These are phyloP conservation scores for Gossypium mustelinum DNA, from an alignment of 345 rosid genomes.

Conservation along the genomic window DNA sequence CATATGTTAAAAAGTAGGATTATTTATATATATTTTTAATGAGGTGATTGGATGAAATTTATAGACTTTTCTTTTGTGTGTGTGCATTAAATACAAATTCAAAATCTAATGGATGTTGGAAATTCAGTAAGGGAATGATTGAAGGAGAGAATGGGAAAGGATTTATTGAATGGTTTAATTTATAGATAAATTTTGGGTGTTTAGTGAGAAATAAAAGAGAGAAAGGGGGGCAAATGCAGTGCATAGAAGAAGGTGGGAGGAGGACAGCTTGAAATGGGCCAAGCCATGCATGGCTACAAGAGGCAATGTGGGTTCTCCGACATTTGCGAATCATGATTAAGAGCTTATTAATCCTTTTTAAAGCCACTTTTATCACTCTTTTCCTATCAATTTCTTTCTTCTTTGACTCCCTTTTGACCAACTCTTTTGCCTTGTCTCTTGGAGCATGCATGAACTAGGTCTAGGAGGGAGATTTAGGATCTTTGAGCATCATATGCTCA, in stretches of 20 bases:
- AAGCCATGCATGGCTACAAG: slow-evolving; percentile 37
- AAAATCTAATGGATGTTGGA: slow-evolving; percentile 44
- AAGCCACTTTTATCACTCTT: slow-evolving; percentile 24
- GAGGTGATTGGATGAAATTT: too few species aligned
- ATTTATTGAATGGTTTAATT: background rate
- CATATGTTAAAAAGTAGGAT: too few species aligned
- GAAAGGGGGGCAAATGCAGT: slow-evolving; percentile 43
- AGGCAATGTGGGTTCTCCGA: slow-evolving; percentile 47
- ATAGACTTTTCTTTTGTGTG: too few species aligned
- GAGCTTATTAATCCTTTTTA: slow-evolving; percentile 17
- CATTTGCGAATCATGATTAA: slow-evolving; percentile 19
- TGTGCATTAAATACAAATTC: background rate
- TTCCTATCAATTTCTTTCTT: slow-evolving; percentile 24
- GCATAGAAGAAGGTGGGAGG: slow-evolving; percentile 37
- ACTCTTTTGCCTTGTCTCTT: slow-evolving; percentile 28
- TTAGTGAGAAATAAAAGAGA: background rate
- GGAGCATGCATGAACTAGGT: slow-evolving; percentile 43
- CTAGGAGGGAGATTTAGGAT: background rate
- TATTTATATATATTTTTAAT: too few species aligned
- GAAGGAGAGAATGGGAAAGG: slow-evolving; percentile 13
- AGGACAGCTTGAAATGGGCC: slow-evolving; percentile 65
- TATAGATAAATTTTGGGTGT: slow-evolving; percentile 2
- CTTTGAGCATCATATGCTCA: too few species aligned
- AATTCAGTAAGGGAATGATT: slow-evolving; percentile 52
- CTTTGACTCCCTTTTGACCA: slow-evolving; percentile 47